Percentiles rank a stretch among this genome's conserved stretches.
Conservation (phyloP, 1,284 basidiomycete species). For the Erythrobasidium hasegawianum region DNA sequence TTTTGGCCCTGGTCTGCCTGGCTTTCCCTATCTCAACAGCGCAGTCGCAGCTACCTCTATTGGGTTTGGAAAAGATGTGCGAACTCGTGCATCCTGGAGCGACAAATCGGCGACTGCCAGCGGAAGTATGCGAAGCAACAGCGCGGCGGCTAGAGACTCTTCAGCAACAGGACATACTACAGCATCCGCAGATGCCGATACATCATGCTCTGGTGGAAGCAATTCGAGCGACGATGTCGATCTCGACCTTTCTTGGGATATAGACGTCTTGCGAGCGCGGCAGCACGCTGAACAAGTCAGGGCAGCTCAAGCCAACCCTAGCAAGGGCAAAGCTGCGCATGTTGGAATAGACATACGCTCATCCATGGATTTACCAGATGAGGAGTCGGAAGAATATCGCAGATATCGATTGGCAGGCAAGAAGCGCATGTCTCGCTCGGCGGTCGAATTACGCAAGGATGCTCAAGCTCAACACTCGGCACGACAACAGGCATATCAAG, state of each 20-base stretch:
- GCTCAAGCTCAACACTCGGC: background rate
- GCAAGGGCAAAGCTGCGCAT: constrained; percentile 19
- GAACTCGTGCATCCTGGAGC: background rate
- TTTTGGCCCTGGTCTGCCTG: constrained; percentile 22
- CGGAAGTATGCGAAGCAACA: background rate
- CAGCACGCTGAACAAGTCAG: constrained; percentile 19
- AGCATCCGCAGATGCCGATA: constrained; percentile 9
- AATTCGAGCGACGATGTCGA: constrained; percentile 34
- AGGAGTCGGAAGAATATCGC: constrained; percentile 7
- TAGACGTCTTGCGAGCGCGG: constrained; percentile 26
- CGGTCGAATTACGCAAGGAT: constrained; percentile 10
- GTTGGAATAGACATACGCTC: constrained; percentile 26
- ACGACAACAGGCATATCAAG: background rate
- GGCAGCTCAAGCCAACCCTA: constrained; percentile 8
- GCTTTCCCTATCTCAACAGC: constrained; percentile 30
- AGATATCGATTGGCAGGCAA: constrained; percentile 21
- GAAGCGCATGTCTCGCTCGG: constrained; percentile 27
- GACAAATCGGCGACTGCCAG: background rate
- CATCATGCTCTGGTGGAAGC: constrained; percentile 32
- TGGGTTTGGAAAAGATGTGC: constrained; percentile 7
- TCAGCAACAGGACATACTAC: background rate
- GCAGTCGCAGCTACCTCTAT: constrained; percentile 30
- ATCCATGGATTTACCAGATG: background rate
- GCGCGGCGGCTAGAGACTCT: background rate
- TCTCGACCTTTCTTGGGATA: constrained; percentile 29